phyloP scores from a whole-genome alignment of 768 basidiomycete genomes.

The Jaapia argillacea region DNA sequence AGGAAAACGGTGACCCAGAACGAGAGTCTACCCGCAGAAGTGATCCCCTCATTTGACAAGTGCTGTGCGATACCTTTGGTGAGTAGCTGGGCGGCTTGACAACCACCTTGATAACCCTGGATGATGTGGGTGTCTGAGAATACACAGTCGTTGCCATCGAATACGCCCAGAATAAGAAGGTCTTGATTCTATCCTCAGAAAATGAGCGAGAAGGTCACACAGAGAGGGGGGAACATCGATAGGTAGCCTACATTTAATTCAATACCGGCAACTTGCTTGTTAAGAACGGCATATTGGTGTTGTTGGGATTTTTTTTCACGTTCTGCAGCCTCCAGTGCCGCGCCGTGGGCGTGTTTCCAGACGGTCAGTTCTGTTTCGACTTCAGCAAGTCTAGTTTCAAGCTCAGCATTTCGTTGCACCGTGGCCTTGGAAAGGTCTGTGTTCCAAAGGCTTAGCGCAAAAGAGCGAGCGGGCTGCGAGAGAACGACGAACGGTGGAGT shows the following conservation, averaged over 20 bases:
- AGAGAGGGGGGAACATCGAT: not conserved
- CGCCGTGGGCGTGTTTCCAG: conserved; percentile 64
- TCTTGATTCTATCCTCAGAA: conserved; percentile 41
- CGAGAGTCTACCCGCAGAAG: conserved; percentile 52
- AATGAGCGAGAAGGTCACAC: not conserved
- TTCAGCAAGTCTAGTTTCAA: conserved; percentile 56
- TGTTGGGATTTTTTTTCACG: conserved; percentile 59
- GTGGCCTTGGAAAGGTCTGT: conserved; percentile 57
- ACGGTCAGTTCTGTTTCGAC: conserved; percentile 60
- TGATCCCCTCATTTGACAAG: conserved; percentile 50
- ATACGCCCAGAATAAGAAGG: conserved; percentile 62
- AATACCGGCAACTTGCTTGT: conserved; percentile 50
- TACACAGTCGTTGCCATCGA: conserved; percentile 64
- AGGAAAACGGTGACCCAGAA: conserved; percentile 71
- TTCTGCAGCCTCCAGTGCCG: conserved; percentile 50
- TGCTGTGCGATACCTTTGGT: conserved; percentile 63
- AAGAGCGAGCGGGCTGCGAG: not conserved
- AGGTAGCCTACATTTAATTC: conserved; percentile 21
- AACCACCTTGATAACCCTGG: conserved; percentile 59
- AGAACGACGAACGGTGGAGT: conserved; percentile 38
- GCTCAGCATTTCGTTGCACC: conserved; percentile 48
- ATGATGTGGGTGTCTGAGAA: conserved; percentile 49
- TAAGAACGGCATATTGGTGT: conserved; percentile 53
- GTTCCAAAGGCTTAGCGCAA: not conserved
- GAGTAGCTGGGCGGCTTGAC: conserved; percentile 47